These are phyloP conservation scores for Kwoniella newhampshirensis DNA, from an alignment of 768 basidiomycete genomes.

Conservation along the genomic window DNA sequence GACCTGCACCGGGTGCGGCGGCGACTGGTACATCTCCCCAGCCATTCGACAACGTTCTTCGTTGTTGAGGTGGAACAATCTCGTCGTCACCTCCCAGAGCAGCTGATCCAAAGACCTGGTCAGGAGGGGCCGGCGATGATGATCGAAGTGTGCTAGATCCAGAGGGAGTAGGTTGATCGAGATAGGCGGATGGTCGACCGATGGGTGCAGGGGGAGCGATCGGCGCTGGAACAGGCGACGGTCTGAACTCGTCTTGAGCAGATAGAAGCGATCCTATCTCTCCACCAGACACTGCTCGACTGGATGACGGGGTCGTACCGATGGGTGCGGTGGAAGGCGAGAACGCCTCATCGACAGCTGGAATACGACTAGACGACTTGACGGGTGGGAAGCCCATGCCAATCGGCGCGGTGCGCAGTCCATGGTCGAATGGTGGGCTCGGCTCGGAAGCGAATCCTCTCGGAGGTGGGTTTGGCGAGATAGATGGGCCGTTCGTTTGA, in stretches of 20 bases:
- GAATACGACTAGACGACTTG: slow-evolving; percentile 26
- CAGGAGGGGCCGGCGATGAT: slow-evolving; percentile 30
- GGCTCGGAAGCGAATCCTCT: slow-evolving; percentile 26
- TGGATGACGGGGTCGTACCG: slow-evolving; percentile 24
- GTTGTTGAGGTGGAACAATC: slow-evolving; percentile 41
- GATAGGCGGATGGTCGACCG: slow-evolving; percentile 13
- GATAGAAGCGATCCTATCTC: slow-evolving; percentile 16
- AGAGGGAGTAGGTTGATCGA: slow-evolving; percentile 19
- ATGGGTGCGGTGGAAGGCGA: slow-evolving; percentile 43
- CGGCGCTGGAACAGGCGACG: slow-evolving; percentile 19
- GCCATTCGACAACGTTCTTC: slow-evolving; percentile 37
- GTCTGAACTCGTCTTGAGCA: slow-evolving; percentile 15
- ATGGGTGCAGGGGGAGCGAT: slow-evolving; percentile 25
- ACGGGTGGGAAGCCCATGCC: slow-evolving; percentile 47
- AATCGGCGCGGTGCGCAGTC: slow-evolving; percentile 38
- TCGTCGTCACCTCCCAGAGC: slow-evolving; percentile 51
- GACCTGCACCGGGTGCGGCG: slow-evolving; percentile 22
- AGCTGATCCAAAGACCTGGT: slow-evolving; percentile 49
- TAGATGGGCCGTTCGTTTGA: slow-evolving; percentile 19
- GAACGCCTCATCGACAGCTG: slow-evolving; percentile 42
- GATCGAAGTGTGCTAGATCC: slow-evolving; percentile 21
- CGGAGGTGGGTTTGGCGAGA: slow-evolving; percentile 32
- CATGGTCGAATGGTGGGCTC: slow-evolving; percentile 31
- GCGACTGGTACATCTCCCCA: slow-evolving; percentile 26
- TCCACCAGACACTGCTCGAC: slow-evolving; percentile 17